phyloP scores from a whole-genome alignment of 169 alveolate species.

The Cryptosporidium viatorum region DNA sequence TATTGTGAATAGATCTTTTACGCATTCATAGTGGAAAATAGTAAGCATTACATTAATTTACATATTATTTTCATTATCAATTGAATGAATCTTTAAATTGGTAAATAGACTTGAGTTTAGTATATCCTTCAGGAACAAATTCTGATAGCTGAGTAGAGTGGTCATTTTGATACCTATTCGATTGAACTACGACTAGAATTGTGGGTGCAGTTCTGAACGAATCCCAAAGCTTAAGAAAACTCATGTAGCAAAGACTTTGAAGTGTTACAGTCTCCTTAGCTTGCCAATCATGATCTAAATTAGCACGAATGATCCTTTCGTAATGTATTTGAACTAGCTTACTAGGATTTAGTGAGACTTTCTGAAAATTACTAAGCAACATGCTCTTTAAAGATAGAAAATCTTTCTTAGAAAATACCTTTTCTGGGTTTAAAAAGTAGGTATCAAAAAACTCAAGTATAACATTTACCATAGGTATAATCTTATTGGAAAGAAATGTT shows the following conservation, averaged over 20 bases:
- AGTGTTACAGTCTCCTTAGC: background rate
- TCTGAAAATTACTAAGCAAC: constrained; percentile 29
- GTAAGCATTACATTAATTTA: background rate
- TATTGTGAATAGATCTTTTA: background rate
- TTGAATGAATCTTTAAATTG: constrained; percentile 54
- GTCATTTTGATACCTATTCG: constrained; percentile 15
- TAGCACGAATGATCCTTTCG: constrained; percentile 29
- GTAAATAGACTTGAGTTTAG: constrained; percentile 27
- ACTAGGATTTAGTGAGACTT: background rate
- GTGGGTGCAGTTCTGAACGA: constrained; percentile 35
- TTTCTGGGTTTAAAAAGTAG: constrained; percentile 28
- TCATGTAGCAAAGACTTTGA: background rate
- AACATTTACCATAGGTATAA: constrained; percentile 5
- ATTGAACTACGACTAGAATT: constrained; percentile 29
- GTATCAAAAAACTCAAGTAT: constrained; percentile 24
- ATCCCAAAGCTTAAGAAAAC: constrained; percentile 3
- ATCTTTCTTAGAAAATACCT: constrained; percentile 21
- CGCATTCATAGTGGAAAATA: background rate
- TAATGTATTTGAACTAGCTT: constrained; percentile 21
- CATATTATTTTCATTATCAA: no score
- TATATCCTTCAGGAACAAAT: constrained; percentile 46
- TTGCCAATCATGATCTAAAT: constrained; percentile 24
- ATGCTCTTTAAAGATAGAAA: constrained; percentile 27
- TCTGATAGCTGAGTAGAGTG: background rate
- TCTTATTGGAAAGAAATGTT: constrained; percentile 24